Conservation (phyloP, 352 stramenopile species). For the Globisporangium canariense region DNA sequence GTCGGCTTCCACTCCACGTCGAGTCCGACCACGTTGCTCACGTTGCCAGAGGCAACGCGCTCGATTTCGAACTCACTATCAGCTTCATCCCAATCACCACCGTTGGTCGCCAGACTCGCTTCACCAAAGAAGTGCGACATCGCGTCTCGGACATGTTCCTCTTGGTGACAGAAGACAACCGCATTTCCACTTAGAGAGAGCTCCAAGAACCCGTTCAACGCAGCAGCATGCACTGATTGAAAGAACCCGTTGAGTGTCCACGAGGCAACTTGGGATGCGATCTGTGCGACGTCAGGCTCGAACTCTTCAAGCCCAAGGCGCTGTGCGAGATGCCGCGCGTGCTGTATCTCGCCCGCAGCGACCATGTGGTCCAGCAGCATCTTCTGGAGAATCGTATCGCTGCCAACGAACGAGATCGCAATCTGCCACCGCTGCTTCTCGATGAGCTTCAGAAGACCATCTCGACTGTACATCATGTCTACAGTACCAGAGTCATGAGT, state of each 20-base stretch:
- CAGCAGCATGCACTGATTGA: conserved; percentile 7
- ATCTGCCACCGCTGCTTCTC: conserved; percentile 61
- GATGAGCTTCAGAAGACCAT: conserved; percentile 55
- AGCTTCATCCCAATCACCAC: background rate
- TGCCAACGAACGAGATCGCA: conserved; percentile 61
- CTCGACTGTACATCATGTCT: conserved; percentile 62
- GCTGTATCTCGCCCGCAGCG: conserved; percentile 26
- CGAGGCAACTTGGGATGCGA: conserved; percentile 16
- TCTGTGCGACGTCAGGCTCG: conserved; percentile 21
- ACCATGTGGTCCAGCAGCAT: conserved; percentile 49
- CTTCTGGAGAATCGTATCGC: conserved; percentile 43
- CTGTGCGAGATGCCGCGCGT: conserved; percentile 31
- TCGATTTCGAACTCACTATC: background rate
- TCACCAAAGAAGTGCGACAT: conserved; percentile 27
- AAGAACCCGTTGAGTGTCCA: conserved; percentile 10
- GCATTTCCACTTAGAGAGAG: conserved; percentile 18
- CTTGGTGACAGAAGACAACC: conserved; percentile 45
- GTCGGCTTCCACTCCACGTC: conserved; percentile 69
- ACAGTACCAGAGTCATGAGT: background rate
- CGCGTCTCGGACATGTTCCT: conserved; percentile 22
- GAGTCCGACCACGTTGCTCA: conserved; percentile 34
- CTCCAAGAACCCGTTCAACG: conserved; percentile 21
- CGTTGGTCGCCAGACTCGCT: background rate
- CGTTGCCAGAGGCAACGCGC: background rate
- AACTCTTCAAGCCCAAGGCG: conserved; percentile 42